phyloP scores from a whole-genome alignment of 768 basidiomycete species.

The Trametes gibbosa region DNA sequence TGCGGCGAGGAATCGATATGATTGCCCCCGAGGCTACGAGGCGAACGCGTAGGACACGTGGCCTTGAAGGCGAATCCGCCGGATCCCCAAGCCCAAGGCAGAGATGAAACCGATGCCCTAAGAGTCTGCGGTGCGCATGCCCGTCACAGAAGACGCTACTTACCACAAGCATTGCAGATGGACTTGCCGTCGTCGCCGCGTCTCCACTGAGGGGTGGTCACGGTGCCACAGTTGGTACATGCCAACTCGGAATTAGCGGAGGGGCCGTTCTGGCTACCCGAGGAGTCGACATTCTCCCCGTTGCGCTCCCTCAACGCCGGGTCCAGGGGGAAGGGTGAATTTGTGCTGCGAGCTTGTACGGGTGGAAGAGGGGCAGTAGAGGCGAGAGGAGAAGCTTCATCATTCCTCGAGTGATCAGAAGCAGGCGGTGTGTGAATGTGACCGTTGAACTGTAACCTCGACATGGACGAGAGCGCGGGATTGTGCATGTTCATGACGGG shows the following conservation, averaged over 20 bases:
- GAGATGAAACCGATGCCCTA: constrained; percentile 30
- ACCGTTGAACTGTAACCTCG: constrained; percentile 42
- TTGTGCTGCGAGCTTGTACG: constrained; percentile 38
- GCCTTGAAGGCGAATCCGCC: constrained; percentile 21
- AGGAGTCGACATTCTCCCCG: constrained; percentile 26
- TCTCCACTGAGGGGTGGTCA: constrained; percentile 80
- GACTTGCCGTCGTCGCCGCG: constrained; percentile 78
- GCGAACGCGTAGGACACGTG: constrained; percentile 40
- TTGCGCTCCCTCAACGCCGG: constrained; percentile 25
- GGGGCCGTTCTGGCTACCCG: constrained; percentile 16
- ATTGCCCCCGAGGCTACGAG: constrained; percentile 25
- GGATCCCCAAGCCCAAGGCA: background rate
- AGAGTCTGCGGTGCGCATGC: background rate
- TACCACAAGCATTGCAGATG: constrained; percentile 90
- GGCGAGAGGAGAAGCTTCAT: constrained; percentile 24
- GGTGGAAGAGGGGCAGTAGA: constrained; percentile 21
- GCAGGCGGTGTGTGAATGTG: constrained; percentile 32
- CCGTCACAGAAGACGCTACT: constrained; percentile 40
- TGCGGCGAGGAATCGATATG: constrained; percentile 29
- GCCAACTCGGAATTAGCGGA: constrained; percentile 19
- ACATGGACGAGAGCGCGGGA: constrained; percentile 40
- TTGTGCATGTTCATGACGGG: constrained; percentile 51
- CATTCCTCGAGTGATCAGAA: constrained; percentile 30
- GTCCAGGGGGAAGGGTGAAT: constrained; percentile 24
- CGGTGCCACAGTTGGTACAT: constrained; percentile 77